These are phyloP conservation scores for Xylariales sp. DNA, from an alignment of 2,329 filamentous ascomycete species.

Conservation along the genomic window DNA sequence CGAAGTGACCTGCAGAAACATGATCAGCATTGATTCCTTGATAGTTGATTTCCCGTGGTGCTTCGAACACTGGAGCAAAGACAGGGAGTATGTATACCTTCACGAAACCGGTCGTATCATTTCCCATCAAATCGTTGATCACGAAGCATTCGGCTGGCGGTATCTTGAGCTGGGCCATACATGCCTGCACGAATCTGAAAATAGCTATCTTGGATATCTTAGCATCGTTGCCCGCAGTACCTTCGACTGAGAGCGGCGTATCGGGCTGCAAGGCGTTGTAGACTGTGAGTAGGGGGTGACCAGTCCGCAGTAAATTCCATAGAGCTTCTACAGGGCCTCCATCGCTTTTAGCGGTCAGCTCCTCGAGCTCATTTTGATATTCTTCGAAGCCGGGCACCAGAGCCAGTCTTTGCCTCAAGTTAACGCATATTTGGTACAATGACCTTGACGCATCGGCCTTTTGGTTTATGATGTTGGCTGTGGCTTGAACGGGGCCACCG, in stretches of 20 bases:
- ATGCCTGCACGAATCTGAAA: slow-evolving; percentile 89
- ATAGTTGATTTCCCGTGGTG: too few species aligned
- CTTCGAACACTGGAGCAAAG: too few species aligned
- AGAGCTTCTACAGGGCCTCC: slow-evolving; percentile 84
- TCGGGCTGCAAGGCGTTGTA: slow-evolving; percentile 80
- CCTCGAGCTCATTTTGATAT: slow-evolving; percentile 67
- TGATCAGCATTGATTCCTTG: slow-evolving; percentile 2
- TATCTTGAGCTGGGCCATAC: slow-evolving; percentile 75
- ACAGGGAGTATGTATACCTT: too few species aligned
- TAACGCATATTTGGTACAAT: slow-evolving; percentile 91
- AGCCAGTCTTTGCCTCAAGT: slow-evolving; percentile 73
- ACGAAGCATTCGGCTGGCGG: slow-evolving; percentile 82
- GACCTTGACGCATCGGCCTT: slow-evolving; percentile 87
- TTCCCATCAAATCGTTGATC: slow-evolving; percentile 84
- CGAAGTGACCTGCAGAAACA: slow-evolving; percentile 63
- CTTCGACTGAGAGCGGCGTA: slow-evolving; percentile 63
- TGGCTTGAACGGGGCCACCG: slow-evolving; percentile 63
- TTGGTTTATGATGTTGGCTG: slow-evolving; percentile 94
- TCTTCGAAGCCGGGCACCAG: slow-evolving; percentile 80
- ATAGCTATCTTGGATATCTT: slow-evolving; percentile 83
- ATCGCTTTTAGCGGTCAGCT: slow-evolving; percentile 54
- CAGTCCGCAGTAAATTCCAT: slow-evolving; percentile 81
- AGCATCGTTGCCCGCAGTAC: slow-evolving; percentile 53
- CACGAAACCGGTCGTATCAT: slow-evolving; percentile 94
- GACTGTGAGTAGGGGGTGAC: slow-evolving; percentile 78